A percentile compares a stretch with the other conserved stretches of the same genome.
Evolutionary conservation across 495 filamentous ascomycete genomes (phyloP).

Genomic region (Immersiella caudata): DNA sequence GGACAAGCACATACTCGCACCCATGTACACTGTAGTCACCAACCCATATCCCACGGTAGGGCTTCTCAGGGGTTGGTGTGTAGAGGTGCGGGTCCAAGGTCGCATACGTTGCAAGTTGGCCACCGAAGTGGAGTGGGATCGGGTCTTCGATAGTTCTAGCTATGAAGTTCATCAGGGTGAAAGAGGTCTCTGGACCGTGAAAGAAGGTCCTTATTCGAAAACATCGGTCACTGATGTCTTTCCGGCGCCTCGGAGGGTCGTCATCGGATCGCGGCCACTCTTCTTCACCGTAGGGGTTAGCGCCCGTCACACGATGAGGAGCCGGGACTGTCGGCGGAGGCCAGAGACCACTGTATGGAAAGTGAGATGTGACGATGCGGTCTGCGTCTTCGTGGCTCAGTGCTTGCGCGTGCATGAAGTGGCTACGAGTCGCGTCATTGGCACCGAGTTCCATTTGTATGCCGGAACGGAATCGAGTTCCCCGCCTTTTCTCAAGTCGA

Average conservation of each 20-base stretch:
- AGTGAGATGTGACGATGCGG: constrained; percentile 30
- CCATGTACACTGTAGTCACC: constrained; percentile 88
- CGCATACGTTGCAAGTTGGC: constrained; percentile 72
- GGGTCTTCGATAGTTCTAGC: constrained; percentile 15
- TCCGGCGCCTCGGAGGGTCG: background rate
- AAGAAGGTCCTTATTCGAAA: background rate
- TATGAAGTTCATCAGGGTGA: background rate
- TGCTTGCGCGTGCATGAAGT: constrained; percentile 51
- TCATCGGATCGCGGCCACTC: background rate
- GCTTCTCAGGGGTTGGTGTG: constrained; percentile 75
- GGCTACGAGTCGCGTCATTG: constrained; percentile 41
- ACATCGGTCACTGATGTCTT: background rate
- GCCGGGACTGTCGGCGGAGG: constrained; percentile 57
- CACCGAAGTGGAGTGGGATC: constrained; percentile 51
- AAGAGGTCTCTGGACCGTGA: background rate
- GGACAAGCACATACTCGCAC: constrained; percentile 81
- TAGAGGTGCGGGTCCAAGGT: constrained; percentile 73
- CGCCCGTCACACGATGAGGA: background rate
- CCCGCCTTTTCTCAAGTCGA: background rate
- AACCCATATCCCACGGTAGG: constrained; percentile 87
- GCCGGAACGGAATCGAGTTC: constrained; percentile 44
- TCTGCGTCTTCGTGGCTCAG: constrained; percentile 31
- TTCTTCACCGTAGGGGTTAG: background rate
- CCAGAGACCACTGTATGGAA: constrained; percentile 63
- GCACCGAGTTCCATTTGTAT: constrained; percentile 57